Evolutionary conservation across 805 yeast species (phyloP), one percentile per base, ranked within the genome.

Genomic region (Kodamaea nitidulidarum): DNA sequence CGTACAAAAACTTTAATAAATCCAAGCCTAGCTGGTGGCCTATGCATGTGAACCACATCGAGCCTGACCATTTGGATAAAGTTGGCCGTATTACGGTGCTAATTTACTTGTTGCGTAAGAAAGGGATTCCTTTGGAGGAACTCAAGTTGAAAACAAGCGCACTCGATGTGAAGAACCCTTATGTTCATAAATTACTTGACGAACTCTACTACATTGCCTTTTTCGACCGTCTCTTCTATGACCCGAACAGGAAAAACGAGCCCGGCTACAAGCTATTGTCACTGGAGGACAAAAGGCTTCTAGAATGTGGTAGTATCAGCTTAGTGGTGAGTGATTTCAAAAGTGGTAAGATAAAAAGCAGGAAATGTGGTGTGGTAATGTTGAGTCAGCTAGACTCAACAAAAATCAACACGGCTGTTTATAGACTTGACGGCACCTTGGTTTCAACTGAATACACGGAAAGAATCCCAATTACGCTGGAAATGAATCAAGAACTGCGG

Each of bases 21-120:
- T 48, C 73, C 9, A 74, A 65, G 45, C 93, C 91, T 0, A 50
- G 52, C 4, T 83, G 90, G 90, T 84, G 93, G 93, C 90, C 90
- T 0, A 26, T 31, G 0, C 41, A 46, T 9, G 74, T 80, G 1
- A 62, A 75, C 26, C 91, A 84, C 57, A 67, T 65, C 32, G 90
- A 84, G 51, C 91, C 91, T 0, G 91, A 83, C 53, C 91, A 84
- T 58, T 60, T 84, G 41, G 70, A 65, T 42, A 83, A 80, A 52
- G 61, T 59, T 1, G 82, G 79, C 48, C 61, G 93, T 39, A 50
- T 81, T 14, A 52, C 50, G 4, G 57, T 84, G 16, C 56, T 84
- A 52, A 58, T 72, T 22, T 46, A 60, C 9, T 64, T 79, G 9
- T 36, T 68, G 4, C 36, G 58, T 15, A 49, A 54, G 39, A 50